These are phyloP conservation scores for Hyphopichia pseudoburtonii DNA, from an alignment of 1,139 yeast genomes.

Conservation along the genomic window DNA sequence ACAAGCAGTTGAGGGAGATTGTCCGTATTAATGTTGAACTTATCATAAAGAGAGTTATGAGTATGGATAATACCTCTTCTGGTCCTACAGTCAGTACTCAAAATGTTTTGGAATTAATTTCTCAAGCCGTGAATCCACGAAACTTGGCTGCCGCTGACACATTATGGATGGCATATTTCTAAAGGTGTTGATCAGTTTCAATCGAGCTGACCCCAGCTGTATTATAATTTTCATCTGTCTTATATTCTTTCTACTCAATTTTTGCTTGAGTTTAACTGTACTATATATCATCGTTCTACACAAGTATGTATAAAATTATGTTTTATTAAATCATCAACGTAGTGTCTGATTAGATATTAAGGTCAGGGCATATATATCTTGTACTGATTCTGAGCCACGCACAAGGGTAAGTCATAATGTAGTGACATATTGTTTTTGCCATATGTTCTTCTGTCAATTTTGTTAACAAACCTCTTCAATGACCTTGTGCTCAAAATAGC, in stretches of 20 bases:
- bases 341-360: too few species aligned
- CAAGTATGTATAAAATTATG: too few species aligned
- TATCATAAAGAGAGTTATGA: slow-evolving; percentile 65
- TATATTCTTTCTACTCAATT: background rate
- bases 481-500: slow-evolving; percentile 10
- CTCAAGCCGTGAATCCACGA: slow-evolving; percentile 95
- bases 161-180: slow-evolving; percentile 94
- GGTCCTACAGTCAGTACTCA: slow-evolving; percentile 86
- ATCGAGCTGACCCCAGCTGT: too few species aligned
- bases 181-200: too few species aligned
- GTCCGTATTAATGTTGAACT: slow-evolving; percentile 87
- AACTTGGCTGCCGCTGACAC: slow-evolving; percentile 91
- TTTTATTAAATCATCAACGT: too few species aligned
- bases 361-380: background rate
- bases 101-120: slow-evolving; percentile 83
- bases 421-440: slow-evolving; percentile 3
- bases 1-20: slow-evolving; percentile 80
- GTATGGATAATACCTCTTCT: slow-evolving; percentile 77
- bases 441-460: slow-evolving; percentile 18
- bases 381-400: background rate
- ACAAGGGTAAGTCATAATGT: background rate
- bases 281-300: background rate
- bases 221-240: background rate
- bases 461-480: slow-evolving; percentile 16
- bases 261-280: background rate